These are phyloP conservation scores for Auriscalpium microsporum DNA, from an alignment of 768 basidiomycete species.

Conservation along the genomic window DNA sequence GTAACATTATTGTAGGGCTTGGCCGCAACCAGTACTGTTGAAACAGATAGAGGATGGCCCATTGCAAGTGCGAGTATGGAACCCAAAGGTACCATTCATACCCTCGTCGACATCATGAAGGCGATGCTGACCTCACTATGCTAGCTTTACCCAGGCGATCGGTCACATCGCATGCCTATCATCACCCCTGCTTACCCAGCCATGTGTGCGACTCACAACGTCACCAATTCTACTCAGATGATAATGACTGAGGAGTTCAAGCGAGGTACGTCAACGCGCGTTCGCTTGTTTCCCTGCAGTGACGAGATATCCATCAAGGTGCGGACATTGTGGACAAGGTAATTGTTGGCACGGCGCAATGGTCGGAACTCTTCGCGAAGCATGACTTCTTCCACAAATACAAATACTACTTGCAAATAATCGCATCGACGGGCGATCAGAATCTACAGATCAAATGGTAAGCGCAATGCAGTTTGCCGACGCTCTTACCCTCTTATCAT, in stretches of 20 bases:
- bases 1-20: slow-evolving; percentile 55
- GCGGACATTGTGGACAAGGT: slow-evolving; percentile 92
- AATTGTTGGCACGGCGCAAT: slow-evolving; percentile 70
- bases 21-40: slow-evolving; percentile 96
- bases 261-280: slow-evolving; percentile 45
- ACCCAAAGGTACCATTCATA: slow-evolving; percentile 62
- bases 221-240: slow-evolving; percentile 89
- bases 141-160: slow-evolving; percentile 83
- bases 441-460: slow-evolving; percentile 95
- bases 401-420: slow-evolving; percentile 92
- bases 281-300: neutral
- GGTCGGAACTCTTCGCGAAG: slow-evolving; percentile 91
- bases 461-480: slow-evolving; percentile 17
- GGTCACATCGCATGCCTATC: slow-evolving; percentile 97
- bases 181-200: slow-evolving; percentile 98
- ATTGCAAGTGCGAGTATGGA: slow-evolving; percentile 92
- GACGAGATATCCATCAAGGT: slow-evolving; percentile 39
- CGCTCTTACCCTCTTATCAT: neutral
- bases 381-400: slow-evolving; percentile 98
- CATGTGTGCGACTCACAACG: slow-evolving; percentile 99
- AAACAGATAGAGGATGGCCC: slow-evolving; percentile 97
- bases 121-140: neutral
- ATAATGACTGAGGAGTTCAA: slow-evolving; percentile 96
- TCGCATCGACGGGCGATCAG: slow-evolving; percentile 76
- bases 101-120: neutral